Conservation (phyloP, 2,329 filamentous ascomycete species). For the Alternaria alternata region DNA sequence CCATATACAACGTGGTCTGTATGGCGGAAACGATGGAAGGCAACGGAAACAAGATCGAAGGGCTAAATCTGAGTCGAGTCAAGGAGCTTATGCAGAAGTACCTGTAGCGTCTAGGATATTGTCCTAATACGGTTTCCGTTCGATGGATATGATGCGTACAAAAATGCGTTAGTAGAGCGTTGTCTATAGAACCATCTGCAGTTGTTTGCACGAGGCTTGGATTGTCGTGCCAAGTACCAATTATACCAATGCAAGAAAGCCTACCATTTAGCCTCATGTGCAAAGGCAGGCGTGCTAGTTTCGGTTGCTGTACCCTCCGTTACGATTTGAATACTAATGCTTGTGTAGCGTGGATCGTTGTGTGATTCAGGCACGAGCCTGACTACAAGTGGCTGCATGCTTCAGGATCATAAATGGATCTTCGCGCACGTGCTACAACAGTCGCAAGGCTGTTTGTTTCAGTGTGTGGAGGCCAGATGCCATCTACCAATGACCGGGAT, state of each 20-base stretch:
- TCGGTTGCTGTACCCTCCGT: neutral
- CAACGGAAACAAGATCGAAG: conserved; percentile 55
- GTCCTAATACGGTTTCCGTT: neutral
- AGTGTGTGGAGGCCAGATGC: neutral
- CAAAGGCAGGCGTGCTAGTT: neutral
- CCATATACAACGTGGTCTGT: conserved; percentile 70
- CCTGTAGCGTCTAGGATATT: conserved; percentile 20
- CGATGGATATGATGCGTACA: neutral
- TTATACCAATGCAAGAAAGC: neutral
- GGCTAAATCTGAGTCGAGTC: conserved; percentile 44
- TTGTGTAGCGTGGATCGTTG: conserved; percentile 2
- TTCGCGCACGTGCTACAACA: neutral
- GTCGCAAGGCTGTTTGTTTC: neutral
- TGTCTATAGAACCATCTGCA: neutral
- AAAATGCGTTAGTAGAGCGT: neutral
- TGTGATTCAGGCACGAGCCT: neutral
- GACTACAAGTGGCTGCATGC: neutral
- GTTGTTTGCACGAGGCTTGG: neutral
- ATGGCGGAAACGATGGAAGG: conserved; percentile 69
- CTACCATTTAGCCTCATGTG: neutral
- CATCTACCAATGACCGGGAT: neutral
- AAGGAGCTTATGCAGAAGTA: conserved; percentile 50
- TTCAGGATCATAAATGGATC: neutral
- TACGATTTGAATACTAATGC: neutral
- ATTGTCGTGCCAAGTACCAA: neutral